Evolutionary conservation across 306 rosid species (phyloP).

Genomic region (Prunus davidiana): DNA sequence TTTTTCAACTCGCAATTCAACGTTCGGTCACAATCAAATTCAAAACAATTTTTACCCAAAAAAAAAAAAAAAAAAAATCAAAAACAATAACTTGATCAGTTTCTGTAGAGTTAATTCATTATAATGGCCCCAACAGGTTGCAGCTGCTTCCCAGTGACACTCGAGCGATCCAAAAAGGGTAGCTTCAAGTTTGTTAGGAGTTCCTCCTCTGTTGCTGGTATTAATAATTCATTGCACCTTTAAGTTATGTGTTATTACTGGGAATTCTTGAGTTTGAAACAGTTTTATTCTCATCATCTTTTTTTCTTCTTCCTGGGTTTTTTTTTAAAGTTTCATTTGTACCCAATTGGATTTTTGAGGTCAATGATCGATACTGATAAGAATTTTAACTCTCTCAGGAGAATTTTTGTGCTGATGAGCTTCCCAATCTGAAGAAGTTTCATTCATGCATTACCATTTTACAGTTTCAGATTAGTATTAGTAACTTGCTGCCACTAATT

Average conservation of each 20-base stretch:
- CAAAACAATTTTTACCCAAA: background rate
- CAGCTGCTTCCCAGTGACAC: constrained; percentile 38
- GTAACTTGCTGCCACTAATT: too few relatives aligned
- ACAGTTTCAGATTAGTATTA: too few relatives aligned
- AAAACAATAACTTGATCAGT: background rate
- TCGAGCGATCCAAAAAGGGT: constrained; percentile 14
- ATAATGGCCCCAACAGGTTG: constrained; percentile 25
- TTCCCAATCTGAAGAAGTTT: too few relatives aligned
- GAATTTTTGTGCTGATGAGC: too few relatives aligned
- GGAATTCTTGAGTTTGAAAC: background rate
- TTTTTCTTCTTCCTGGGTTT: background rate
- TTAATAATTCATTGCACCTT: background rate
- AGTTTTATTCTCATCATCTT: too few relatives aligned
- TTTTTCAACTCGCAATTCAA: background rate
- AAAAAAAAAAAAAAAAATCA: too few relatives aligned
- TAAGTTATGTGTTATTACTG: background rate
- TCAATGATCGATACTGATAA: background rate
- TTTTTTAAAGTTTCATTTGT: background rate
- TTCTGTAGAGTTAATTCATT: background rate
- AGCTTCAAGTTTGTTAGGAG: constrained; percentile 15
- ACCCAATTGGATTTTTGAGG: background rate
- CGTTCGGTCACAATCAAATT: background rate
- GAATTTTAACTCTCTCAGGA: background rate
- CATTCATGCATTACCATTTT: too few relatives aligned
- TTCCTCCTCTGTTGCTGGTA: constrained; percentile 28